A percentile compares a stretch with the other conserved stretches of the same genome.
These are phyloP conservation scores for Monosporascus sp. DNA, from an alignment of 2,329 filamentous ascomycete species.

Conservation along the genomic window DNA sequence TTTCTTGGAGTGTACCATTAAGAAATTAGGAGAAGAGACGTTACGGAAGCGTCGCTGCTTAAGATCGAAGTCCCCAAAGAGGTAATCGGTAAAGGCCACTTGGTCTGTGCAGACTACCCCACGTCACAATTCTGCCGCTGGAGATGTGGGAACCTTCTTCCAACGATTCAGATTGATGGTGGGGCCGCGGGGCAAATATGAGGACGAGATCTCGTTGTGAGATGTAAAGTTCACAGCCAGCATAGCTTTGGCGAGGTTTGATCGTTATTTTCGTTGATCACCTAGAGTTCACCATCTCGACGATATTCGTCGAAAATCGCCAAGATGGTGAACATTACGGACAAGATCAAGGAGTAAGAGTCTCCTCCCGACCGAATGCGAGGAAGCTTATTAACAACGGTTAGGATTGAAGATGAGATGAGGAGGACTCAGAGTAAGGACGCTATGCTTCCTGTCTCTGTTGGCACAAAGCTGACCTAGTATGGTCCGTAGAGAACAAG, in stretches of 20 bases:
- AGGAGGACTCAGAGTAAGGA: slow-evolving; percentile 89
- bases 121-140: background rate
- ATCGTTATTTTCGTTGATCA: background rate
- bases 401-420: slow-evolving; percentile 99
- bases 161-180: background rate
- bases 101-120: background rate
- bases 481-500: slow-evolving; percentile 76
- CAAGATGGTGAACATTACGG: slow-evolving; percentile 98
- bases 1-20: no score
- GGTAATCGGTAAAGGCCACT: background rate
- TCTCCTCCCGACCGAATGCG: background rate
- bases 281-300: background rate
- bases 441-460: background rate
- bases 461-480: slow-evolving; percentile 9
- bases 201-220: background rate
- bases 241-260: no score
- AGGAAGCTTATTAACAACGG: slow-evolving; percentile 14
- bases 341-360: slow-evolving; percentile 94
- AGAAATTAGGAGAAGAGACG: no score
- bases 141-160: background rate
- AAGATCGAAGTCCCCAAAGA: background rate
- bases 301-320: slow-evolving; percentile 6
- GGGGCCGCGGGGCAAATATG: background rate
- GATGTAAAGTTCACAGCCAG: background rate
- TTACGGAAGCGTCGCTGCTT: no score